A percentile compares a stretch with the other conserved stretches of the same genome.
Evolutionary conservation across 2,329 filamentous ascomycete species (phyloP).

Genomic region (Exserohilum rostratum): DNA sequence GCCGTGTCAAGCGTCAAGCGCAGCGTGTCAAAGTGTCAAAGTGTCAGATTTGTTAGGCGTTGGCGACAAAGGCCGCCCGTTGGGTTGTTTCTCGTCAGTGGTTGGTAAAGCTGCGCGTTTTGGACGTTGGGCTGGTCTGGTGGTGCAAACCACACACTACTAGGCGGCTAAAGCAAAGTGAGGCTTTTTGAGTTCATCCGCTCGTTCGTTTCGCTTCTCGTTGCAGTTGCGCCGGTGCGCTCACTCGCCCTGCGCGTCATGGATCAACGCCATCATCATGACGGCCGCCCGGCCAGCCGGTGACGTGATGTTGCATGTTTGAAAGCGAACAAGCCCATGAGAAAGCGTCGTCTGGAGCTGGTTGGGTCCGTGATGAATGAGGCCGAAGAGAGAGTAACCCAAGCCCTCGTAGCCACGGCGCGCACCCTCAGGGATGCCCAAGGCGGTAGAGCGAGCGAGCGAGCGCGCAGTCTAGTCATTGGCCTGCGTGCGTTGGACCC

Average conservation of each 20-base stretch:
- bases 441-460: too few relatives aligned
- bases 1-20: constrained; percentile 1
- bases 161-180: constrained; percentile 6
- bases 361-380: background rate
- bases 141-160: too few relatives aligned
- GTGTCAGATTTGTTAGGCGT: background rate
- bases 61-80: too few relatives aligned
- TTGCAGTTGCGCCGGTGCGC: too few relatives aligned
- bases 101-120: background rate
- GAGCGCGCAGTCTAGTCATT: too few relatives aligned
- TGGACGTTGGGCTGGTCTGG: background rate
- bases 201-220: too few relatives aligned
- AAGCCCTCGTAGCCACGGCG: too few relatives aligned
- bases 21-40: background rate
- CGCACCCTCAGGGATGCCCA: too few relatives aligned
- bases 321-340: constrained; percentile 4
- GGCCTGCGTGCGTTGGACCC: too few relatives aligned
- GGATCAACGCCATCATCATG: constrained; percentile 6
- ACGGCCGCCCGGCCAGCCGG: background rate
- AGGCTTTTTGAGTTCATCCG: constrained; percentile 18
- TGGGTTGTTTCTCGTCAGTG: background rate
- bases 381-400: too few relatives aligned
- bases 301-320: constrained; percentile 13
- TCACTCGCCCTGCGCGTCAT: too few relatives aligned
- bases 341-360: background rate